phyloP scores from a whole-genome alignment of 2,329 filamentous ascomycete species.

The Cercospora berteroae region DNA sequence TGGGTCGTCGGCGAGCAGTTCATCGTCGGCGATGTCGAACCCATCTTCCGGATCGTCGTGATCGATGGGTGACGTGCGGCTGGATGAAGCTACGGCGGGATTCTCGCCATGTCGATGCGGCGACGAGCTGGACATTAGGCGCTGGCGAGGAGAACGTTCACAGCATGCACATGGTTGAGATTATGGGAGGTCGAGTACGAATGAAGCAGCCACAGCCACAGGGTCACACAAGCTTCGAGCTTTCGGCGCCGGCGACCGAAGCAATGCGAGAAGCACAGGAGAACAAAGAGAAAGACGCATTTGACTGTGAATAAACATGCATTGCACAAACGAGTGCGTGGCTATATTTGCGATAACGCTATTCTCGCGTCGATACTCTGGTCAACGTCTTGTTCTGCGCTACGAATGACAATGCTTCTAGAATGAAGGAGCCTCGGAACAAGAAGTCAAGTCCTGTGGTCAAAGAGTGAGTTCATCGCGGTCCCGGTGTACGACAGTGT shows the following conservation, averaged over 20 bases:
- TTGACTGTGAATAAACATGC: neutral
- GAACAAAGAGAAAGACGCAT: neutral
- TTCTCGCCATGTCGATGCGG: conserved; percentile 32
- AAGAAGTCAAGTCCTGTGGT: neutral
- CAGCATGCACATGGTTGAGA: conserved; percentile 1
- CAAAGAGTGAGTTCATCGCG: neutral
- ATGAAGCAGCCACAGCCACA: neutral
- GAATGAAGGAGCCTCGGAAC: neutral
- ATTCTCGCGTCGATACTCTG: neutral
- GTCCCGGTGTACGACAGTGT: neutral
- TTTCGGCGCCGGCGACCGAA: neutral
- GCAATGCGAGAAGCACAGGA: neutral
- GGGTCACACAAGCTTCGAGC: conserved; percentile 3
- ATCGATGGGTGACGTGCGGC: conserved; percentile 39
- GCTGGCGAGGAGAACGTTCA: conserved; percentile 16
- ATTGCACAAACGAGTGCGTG: neutral
- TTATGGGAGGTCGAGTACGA: neutral
- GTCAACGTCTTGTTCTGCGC: neutral
- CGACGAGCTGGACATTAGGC: conserved; percentile 40
- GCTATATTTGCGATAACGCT: neutral
- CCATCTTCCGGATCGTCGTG: conserved; percentile 39
- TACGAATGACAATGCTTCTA: neutral
- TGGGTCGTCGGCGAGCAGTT: conserved; percentile 40
- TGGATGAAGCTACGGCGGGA: conserved; percentile 48
- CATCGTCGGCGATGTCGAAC: conserved; percentile 48